Conservation (phyloP, 768 basidiomycete genomes). For the Candolleomyces aberdarensis region DNA sequence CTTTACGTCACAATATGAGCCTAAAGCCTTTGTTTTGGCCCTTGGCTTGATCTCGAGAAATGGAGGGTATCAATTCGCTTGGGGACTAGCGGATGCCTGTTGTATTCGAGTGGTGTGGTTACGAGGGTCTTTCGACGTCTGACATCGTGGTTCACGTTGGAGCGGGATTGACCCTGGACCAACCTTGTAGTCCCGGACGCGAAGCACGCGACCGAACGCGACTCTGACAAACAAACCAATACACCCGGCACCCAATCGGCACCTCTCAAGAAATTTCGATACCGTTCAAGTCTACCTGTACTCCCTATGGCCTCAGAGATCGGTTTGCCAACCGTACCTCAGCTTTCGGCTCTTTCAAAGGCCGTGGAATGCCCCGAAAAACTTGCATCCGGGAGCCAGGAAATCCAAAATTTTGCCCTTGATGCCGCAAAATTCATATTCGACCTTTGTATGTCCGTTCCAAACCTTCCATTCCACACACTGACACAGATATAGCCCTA, state of each 20-base stretch:
- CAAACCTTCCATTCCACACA: neutral
- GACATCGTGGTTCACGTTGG: neutral
- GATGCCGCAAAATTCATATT: conserved; percentile 73
- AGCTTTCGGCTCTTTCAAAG: conserved; percentile 49
- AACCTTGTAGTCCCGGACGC: neutral
- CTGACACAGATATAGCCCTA: conserved; percentile 46
- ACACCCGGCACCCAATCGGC: conserved; percentile 6
- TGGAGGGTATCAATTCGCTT: neutral
- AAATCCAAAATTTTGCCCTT: conserved; percentile 57
- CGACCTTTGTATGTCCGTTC: conserved; percentile 56
- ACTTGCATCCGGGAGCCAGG: conserved; percentile 51
- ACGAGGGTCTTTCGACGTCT: neutral
- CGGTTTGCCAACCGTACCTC: conserved; percentile 17
- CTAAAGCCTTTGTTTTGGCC: neutral
- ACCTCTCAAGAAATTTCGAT: neutral
- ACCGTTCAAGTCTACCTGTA: neutral
- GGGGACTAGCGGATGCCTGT: neutral
- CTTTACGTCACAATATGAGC: neutral
- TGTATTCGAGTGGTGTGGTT: neutral
- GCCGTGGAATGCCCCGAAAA: conserved; percentile 53
- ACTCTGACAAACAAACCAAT: conserved; percentile 11
- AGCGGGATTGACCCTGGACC: neutral
- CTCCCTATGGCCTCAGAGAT: conserved; percentile 2
- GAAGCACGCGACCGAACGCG: neutral
- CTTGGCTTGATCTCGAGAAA: neutral